These are phyloP conservation scores for Protomyces gravidus DNA, from an alignment of 1,139 yeast species.

Conservation along the genomic window DNA sequence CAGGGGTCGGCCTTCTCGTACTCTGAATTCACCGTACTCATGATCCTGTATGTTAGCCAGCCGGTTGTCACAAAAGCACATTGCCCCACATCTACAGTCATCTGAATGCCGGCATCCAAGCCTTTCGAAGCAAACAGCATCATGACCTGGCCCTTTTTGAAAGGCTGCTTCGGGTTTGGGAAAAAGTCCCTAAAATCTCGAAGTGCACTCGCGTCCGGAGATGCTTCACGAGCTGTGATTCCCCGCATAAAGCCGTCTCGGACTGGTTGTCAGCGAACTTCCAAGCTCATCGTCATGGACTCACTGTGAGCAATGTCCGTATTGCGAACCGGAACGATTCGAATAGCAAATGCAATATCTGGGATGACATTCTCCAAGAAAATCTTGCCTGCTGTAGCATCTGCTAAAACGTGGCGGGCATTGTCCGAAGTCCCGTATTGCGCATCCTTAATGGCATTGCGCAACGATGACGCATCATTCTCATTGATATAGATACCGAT, in stretches of 20 bases:
- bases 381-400: constrained; percentile 51
- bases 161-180: constrained; percentile 18
- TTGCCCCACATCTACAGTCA: neutral
- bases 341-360: constrained; percentile 59
- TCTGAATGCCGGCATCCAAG: neutral
- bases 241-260: constrained; percentile 85
- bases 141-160: constrained; percentile 12
- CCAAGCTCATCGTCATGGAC: neutral
- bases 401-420: constrained; percentile 8
- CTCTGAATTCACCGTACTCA: constrained; percentile 13
- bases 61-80: neutral
- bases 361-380: constrained; percentile 53
- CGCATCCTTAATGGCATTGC: neutral
- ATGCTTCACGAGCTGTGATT: constrained; percentile 44
- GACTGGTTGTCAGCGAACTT: constrained; percentile 37
- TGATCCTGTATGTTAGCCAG: constrained; percentile 4
- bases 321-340: constrained; percentile 80
- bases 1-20: neutral
- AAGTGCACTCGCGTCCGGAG: constrained; percentile 9
- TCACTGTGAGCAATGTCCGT: constrained; percentile 76
- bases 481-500: constrained; percentile 14
- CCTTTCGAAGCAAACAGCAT: constrained; percentile 13
- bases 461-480: neutral
- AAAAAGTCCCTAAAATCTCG: constrained; percentile 23
- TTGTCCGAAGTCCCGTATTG: neutral